Base-by-base conservation (phyloP, 176 grass and related monocot species). In the Oryza punctata region DNA sequence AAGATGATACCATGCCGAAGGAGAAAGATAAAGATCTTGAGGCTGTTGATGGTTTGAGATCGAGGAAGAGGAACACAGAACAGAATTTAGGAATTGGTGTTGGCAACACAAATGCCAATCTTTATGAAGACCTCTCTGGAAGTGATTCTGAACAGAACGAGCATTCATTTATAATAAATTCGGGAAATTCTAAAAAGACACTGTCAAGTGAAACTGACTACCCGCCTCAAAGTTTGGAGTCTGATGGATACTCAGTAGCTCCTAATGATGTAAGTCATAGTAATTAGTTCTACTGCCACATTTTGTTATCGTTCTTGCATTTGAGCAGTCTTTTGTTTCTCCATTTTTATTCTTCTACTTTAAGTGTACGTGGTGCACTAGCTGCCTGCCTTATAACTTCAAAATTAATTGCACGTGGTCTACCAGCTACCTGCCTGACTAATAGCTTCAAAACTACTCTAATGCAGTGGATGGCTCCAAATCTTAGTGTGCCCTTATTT, bases 401-500 rank as follows among this genome's bases (percentile, higher is more conserved):
- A 69, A 67, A 83, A 30, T 19, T 71, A 85, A 41, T 87, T 72
- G 38, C 41, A 76, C 54, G 45, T 76, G 52, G 69, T 76, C 29
- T 40, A 54, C n/a, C 21, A 46, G 72, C 41, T 81, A 5, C 46
- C 50, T 84, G 7, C 38, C 29, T 77, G 40, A 33, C 15, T 13
- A 3, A 86, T 85, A 40, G 79, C 19, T 43, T 78, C 43, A 69
- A 67, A 83, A 30, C 26, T 71, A 85, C 28, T 68, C 82, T 86
- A 79, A 78, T 90, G 85, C 87, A 99, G 96, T 99, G 96, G 93
- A 82, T 90, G 81, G 66, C 89, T 19, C 96, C 97, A 77, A 96
- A 99, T 94, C 90, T 96, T 82, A 99, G 91, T 79, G 87, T 83
- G 44, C 97, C 97, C 52, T 85, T 96, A 76, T 94, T 99, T 85